Conservation (phyloP, 192 early-diverging fungal genomes). For the Gonapodya prolifera region DNA sequence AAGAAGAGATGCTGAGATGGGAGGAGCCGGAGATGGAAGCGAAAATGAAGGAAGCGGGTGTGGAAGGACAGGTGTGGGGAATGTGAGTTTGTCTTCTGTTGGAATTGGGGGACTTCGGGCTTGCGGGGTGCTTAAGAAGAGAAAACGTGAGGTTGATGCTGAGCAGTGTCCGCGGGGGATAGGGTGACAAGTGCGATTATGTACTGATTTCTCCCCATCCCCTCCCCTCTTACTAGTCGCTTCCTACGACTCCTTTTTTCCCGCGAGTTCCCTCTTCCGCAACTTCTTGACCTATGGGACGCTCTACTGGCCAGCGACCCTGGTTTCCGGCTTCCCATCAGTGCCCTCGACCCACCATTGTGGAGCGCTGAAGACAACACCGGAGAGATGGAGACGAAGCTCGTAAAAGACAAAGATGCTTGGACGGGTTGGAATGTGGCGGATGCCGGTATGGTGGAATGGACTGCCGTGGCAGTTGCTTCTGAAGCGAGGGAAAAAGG, state of each 20-base stretch:
- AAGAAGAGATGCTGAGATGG: background rate
- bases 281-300: background rate
- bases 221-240: too few relatives aligned
- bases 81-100: background rate
- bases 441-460: background rate
- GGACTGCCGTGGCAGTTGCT: background rate
- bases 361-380: too few relatives aligned
- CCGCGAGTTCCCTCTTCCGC: background rate
- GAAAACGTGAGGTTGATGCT: too few relatives aligned
- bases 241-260: background rate
- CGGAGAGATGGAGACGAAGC: background rate
- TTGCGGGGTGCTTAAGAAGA: too few relatives aligned
- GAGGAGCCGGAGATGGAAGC: background rate
- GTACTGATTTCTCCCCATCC: too few relatives aligned
- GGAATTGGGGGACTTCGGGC: too few relatives aligned
- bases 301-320: background rate
- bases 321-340: background rate
- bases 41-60: background rate
- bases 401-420: background rate
- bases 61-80: slow-evolving; percentile 1
- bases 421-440: background rate
- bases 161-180: too few relatives aligned
- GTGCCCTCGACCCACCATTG: background rate
- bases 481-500: background rate
- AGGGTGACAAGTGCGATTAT: too few relatives aligned